These are phyloP conservation scores for Rhodotorula sp. DNA, from an alignment of 1,284 basidiomycete genomes.

Conservation along the genomic window DNA sequence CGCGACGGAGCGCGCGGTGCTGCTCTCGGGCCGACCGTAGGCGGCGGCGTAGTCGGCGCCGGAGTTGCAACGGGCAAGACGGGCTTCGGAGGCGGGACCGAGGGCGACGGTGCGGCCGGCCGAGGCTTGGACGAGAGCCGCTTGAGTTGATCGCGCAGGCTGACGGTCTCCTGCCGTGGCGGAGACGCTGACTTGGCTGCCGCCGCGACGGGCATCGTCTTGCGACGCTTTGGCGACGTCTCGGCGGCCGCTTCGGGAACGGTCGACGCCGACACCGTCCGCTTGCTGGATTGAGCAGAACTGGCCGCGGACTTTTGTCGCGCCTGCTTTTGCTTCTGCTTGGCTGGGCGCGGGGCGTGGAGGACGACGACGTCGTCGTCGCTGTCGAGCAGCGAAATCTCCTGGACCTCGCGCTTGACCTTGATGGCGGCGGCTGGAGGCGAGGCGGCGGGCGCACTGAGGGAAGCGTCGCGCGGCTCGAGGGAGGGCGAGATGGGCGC, in stretches of 20 bases:
- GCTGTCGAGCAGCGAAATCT: slow-evolving; percentile 17
- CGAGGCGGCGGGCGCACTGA: background rate
- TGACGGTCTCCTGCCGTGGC: background rate
- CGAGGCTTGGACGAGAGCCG: background rate
- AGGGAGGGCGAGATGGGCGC: background rate
- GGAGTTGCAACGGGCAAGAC: background rate
- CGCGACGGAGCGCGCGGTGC: background rate
- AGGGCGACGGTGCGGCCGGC: background rate
- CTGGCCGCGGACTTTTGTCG: background rate
- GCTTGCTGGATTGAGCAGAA: no score
- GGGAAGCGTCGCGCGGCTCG: background rate
- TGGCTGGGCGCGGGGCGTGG: background rate
- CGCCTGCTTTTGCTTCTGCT: no score
- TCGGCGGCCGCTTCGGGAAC: background rate
- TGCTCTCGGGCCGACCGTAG: background rate
- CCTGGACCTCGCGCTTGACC: slow-evolving; percentile 17
- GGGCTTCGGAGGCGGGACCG: background rate
- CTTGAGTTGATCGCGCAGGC: background rate
- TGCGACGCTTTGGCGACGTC: background rate
- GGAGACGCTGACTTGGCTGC: background rate
- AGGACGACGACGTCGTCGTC: slow-evolving; percentile 5
- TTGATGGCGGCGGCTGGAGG: background rate
- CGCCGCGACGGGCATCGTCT: background rate
- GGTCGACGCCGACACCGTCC: no score
- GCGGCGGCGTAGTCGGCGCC: background rate